phyloP scores from a whole-genome alignment of 192 early-diverging fungal genomes.

The Radiomyces spectabilis region DNA sequence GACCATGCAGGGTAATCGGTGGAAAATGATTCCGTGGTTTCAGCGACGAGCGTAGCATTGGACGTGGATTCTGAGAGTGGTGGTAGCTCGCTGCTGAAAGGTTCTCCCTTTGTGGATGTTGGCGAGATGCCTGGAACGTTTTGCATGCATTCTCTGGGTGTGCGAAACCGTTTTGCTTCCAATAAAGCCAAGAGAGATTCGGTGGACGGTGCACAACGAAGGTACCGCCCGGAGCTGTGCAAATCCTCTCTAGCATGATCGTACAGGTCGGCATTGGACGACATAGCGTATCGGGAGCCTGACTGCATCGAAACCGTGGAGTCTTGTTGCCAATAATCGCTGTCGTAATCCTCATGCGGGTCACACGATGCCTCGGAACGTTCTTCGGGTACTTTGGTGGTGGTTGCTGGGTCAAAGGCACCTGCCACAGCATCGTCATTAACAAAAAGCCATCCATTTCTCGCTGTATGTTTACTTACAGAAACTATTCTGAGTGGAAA shows the following conservation, averaged over 20 bases:
- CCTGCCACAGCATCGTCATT: no score
- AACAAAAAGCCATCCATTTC: no score
- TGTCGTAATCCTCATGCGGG: no score
- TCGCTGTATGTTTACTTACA: no score
- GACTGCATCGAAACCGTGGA: background rate
- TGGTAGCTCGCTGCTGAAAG: no score
- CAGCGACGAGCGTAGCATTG: no score
- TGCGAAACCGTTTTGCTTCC: constrained; percentile 40
- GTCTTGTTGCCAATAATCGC: no score
- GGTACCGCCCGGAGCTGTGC: constrained; percentile 44
- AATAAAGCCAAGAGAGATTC: constrained; percentile 65
- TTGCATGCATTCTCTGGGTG: background rate
- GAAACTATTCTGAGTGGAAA: no score
- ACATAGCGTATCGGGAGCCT: background rate
- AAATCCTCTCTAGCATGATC: constrained; percentile 3
- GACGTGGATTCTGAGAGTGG: background rate
- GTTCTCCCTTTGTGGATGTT: background rate
- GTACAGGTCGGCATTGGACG: constrained; percentile 2
- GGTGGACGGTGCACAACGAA: constrained; percentile 61
- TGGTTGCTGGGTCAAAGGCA: no score
- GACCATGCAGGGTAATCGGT: constrained; percentile 30
- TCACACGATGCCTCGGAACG: no score
- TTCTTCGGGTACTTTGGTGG: no score
- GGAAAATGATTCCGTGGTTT: background rate
- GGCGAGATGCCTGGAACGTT: background rate